Base-by-base conservation (phyloP, 2,329 filamentous ascomycete species). In the Blumeriella jaapii region DNA sequence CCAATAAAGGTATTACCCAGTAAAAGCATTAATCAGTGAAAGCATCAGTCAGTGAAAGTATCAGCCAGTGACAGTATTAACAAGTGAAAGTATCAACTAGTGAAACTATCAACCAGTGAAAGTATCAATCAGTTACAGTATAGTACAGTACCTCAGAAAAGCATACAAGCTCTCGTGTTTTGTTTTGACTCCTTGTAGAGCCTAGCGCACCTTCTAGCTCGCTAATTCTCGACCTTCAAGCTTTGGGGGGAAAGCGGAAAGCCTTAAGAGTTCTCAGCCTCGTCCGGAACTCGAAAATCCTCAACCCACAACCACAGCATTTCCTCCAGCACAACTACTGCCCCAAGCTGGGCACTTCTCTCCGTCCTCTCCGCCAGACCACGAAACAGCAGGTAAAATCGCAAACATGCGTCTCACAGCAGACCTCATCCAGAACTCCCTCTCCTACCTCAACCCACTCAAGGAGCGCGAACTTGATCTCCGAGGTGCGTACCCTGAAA, bases 391-490 rank as follows among this genome's bases (percentile, higher is more conserved):
- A 44, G 39, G 37, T 44, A 44, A 42, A n/a, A 30, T 20, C 39
- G 41, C 15, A 39, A 51, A 15, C 6, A 96, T 98, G 91, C 80
- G 89, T 71, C 78, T 98, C 65, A 95, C 89, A 46, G 79, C 84
- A 51, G 91, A 96, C 62, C 78, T 96, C 56, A 93, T 98, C 65
- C 76, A 85, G 63, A 78, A 76, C 62, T 94, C 91, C 58, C 81
- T 94, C 51, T 95, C 89, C 61, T 98, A 95, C 71, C 82, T 96
- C 64, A 98, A 96, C 65, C 87, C 89, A 60, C 74, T 98, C 62
- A 93, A 91, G 67, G 91, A 98, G 73, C 85, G 91, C 63, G 91
- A 98, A 74, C 77, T 98, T 61, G 87, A 96, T 70, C 84, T 98
- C 55, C 79, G 91, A 94, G 91, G 91, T 96, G 82, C 77, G 86